Percentiles rank a stretch among this genome's conserved stretches.
Conservation (phyloP, 1,139 yeast genomes). For the Suhomyces wounanorum region DNA sequence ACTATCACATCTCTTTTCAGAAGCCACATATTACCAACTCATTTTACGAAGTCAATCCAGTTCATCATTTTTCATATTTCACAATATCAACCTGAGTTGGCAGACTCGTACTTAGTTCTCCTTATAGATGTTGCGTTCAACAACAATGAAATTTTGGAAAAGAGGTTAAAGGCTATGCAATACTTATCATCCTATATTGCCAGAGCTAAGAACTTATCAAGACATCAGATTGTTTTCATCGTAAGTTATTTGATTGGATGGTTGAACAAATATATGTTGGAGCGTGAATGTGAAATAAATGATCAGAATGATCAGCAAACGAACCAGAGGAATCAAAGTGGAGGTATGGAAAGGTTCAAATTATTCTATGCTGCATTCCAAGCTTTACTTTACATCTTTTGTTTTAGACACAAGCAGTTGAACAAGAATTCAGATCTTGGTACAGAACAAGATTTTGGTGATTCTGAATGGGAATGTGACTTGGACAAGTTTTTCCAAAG, state of each 20-base stretch:
- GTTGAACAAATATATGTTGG: constrained; percentile 77
- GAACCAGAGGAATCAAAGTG: constrained; percentile 23
- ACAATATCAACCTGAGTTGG: constrained; percentile 77
- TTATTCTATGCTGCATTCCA: constrained; percentile 93
- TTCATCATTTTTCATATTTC: constrained; percentile 79
- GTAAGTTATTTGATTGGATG: constrained; percentile 79
- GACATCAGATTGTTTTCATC: constrained; percentile 74
- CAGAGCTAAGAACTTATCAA: constrained; percentile 73
- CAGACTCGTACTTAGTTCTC: constrained; percentile 82
- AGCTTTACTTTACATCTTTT: constrained; percentile 85
- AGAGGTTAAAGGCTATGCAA: constrained; percentile 85
- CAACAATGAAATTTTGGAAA: constrained; percentile 66
- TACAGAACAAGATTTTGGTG: constrained; percentile 20
- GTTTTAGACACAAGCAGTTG: constrained; percentile 75
- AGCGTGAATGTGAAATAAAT: constrained; percentile 79
- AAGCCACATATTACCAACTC: constrained; percentile 85
- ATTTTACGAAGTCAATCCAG: constrained; percentile 87
- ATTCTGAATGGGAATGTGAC: constrained; percentile 74
- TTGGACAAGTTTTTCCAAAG: constrained; percentile 86
- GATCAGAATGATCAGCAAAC: constrained; percentile 34
- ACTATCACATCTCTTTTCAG: constrained; percentile 76
- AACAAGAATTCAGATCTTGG: constrained; percentile 32
- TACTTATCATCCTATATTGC: constrained; percentile 90
- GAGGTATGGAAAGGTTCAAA: constrained; percentile 79
- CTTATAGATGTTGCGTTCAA: constrained; percentile 81